Percentiles rank a stretch among this genome's conserved stretches.
phyloP scores from a whole-genome alignment of 2,329 filamentous ascomycete species.

The Epichloe scottii region DNA sequence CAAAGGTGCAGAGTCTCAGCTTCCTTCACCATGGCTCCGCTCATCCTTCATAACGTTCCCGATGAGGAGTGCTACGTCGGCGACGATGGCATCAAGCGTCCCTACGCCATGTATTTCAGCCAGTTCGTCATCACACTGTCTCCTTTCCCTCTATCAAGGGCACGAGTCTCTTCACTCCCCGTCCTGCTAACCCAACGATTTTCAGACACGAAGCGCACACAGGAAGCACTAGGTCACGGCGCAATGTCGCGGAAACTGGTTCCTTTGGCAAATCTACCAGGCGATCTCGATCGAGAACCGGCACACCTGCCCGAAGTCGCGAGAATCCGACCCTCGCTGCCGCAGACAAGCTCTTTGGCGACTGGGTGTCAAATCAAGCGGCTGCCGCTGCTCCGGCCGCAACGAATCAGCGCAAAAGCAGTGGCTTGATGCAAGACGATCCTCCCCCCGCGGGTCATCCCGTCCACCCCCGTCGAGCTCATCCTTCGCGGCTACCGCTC shows the following conservation, averaged over 20 bases:
- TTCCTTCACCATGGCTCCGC: slow-evolving; percentile 40
- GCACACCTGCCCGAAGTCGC: slow-evolving; percentile 39
- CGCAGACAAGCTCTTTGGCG: slow-evolving; percentile 49
- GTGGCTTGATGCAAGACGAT: slow-evolving; percentile 26
- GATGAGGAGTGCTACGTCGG: slow-evolving; percentile 56
- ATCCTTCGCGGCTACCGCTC: slow-evolving; percentile 71
- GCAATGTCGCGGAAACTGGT: slow-evolving; percentile 45
- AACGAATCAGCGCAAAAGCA: slow-evolving; percentile 23
- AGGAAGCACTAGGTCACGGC: slow-evolving; percentile 35
- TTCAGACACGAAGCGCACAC: slow-evolving; percentile 40
- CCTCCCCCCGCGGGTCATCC: slow-evolving; percentile 22
- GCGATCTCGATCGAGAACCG: slow-evolving; percentile 48
- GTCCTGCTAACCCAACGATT: not conserved
- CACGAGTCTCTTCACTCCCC: not conserved
- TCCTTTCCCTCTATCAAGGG: slow-evolving; percentile 7
- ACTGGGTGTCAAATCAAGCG: slow-evolving; percentile 41
- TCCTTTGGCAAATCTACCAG: slow-evolving; percentile 57
- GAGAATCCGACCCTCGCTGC: slow-evolving; percentile 51
- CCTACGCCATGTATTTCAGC: slow-evolving; percentile 54
- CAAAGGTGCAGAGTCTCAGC: not conserved
- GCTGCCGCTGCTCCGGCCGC: slow-evolving; percentile 16
- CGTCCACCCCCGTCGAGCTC: slow-evolving; percentile 52
- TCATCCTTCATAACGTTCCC: slow-evolving; percentile 56
- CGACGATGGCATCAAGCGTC: slow-evolving; percentile 51
- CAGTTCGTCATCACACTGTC: slow-evolving; percentile 31